These are phyloP conservation scores for Dunaliella sp. DNA, from an alignment of 139 green algal genomes.

Conservation along the genomic window DNA sequence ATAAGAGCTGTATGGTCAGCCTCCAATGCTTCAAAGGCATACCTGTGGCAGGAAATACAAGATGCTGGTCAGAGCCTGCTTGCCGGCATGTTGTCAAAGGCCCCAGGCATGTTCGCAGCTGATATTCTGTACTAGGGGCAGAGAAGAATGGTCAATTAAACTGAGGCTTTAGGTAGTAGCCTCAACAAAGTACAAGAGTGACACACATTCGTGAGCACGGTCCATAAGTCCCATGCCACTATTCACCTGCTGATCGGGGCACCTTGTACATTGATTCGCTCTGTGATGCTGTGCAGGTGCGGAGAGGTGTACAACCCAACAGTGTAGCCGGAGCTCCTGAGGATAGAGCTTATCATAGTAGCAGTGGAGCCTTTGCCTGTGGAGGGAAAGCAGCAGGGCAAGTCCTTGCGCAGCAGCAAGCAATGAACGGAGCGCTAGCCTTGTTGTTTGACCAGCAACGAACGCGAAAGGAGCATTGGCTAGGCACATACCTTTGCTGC, in stretches of 20 bases:
- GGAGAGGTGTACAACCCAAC: conserved; percentile 82
- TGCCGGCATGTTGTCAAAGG: neutral
- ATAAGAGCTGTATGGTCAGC: neutral
- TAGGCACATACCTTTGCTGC: conserved; percentile 71
- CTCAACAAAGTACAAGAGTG: too few relatives aligned
- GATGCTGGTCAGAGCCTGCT: neutral
- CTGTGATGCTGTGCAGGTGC: conserved; percentile 69
- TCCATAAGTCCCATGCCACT: too few relatives aligned
- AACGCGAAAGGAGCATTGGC: neutral
- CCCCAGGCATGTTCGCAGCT: neutral
- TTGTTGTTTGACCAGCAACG: neutral
- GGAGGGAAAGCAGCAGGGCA: neutral
- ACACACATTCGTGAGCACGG: too few relatives aligned
- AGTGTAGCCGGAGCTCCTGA: conserved; percentile 56
- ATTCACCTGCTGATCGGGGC: neutral
- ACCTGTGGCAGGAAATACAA: too few relatives aligned
- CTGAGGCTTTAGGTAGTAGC: too few relatives aligned
- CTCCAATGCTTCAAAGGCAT: neutral
- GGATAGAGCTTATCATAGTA: conserved; percentile 60
- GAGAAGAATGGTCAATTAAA: neutral
- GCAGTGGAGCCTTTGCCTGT: conserved; percentile 81
- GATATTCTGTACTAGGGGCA: neutral
- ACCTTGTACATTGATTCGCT: conserved; percentile 65
- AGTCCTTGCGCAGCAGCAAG: neutral
- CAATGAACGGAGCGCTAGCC: neutral